Percentiles rank a stretch among this genome's conserved stretches.
Evolutionary conservation across 2,329 filamentous ascomycete species (phyloP).

Genomic region (Monosporascus sp.): DNA sequence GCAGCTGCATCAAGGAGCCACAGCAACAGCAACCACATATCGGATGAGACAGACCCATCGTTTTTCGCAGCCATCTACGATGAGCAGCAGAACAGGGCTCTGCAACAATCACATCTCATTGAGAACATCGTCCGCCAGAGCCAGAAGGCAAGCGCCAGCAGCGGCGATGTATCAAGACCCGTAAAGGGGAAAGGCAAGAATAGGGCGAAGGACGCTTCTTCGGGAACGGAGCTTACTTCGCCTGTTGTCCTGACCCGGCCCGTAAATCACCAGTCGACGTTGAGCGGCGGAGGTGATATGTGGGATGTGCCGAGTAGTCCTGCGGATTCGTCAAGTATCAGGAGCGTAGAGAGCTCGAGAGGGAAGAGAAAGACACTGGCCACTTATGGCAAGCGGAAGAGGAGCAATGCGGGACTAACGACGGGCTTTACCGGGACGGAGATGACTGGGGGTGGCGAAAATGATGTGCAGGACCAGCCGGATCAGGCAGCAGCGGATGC

Average conservation of each 20-base stretch:
- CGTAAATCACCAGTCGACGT: conserved; percentile 10
- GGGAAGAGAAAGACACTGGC: conserved; percentile 7
- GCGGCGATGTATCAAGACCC: conserved; percentile 22
- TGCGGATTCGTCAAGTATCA: conserved; percentile 8
- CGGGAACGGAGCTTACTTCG: conserved; percentile 24
- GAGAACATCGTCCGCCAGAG: conserved; percentile 28
- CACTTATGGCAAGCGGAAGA: conserved; percentile 14
- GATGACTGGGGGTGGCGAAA: conserved; percentile 5
- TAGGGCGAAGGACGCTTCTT: conserved; percentile 14
- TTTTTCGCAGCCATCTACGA: conserved; percentile 24
- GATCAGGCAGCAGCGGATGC: conserved; percentile 1
- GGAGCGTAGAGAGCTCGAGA: conserved; percentile 6
- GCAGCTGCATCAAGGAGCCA: conserved; percentile 4
- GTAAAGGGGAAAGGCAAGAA: conserved; percentile 16
- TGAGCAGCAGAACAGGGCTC: conserved; percentile 19
- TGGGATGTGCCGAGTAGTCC: conserved; percentile 31
- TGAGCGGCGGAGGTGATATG: conserved; percentile 17
- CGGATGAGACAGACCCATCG: conserved; percentile 21
- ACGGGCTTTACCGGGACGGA: conserved; percentile 8
- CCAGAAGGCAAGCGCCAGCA: conserved; percentile 25
- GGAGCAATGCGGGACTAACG: conserved; percentile 3
- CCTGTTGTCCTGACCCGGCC: conserved; percentile 13
- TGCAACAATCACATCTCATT: conserved; percentile 24
- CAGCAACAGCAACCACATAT: conserved; percentile 7
- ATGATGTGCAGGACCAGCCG: conserved; percentile 2